A percentile compares a stretch with the other conserved stretches of the same genome.
These are phyloP conservation scores for Trapa bicornis DNA, from an alignment of 345 rosid species.

Conservation along the genomic window DNA sequence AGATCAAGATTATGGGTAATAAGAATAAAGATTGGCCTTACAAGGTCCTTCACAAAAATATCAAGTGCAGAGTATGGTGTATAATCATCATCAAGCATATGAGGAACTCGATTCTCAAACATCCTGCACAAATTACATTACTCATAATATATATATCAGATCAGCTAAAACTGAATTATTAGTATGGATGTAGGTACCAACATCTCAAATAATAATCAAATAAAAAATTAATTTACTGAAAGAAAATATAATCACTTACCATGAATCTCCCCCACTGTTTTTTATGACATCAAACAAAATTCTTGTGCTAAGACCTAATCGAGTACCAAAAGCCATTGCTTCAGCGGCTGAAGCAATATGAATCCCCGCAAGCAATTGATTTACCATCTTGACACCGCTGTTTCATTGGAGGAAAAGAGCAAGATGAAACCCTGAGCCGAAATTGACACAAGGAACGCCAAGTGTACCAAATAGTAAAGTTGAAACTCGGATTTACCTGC, in stretches of 20 bases:
- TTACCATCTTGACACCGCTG: slow-evolving; percentile 87
- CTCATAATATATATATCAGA: too few species aligned
- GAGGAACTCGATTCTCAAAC: slow-evolving; percentile 96
- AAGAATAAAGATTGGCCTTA: slow-evolving; percentile 23
- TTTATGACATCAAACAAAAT: slow-evolving; percentile 48
- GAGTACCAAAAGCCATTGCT: slow-evolving; percentile 95
- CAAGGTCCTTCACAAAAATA: slow-evolving; percentile 96
- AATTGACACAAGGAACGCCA: neutral
- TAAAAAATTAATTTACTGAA: neutral
- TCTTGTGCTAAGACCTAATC: slow-evolving; percentile 76
- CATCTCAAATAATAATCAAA: neutral
- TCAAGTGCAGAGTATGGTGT: slow-evolving; percentile 93
- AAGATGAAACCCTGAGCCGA: neutral
- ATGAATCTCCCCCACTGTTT: slow-evolving; percentile 65
- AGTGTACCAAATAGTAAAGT: neutral
- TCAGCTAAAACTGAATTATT: too few species aligned
- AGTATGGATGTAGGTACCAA: slow-evolving; percentile 1
- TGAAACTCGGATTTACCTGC: slow-evolving; percentile 40
- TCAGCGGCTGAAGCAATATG: slow-evolving; percentile 96
- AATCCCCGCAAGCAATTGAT: slow-evolving; percentile 96
- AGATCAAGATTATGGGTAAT: neutral
- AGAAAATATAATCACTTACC: slow-evolving; percentile 36
- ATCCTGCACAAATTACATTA: slow-evolving; percentile 28
- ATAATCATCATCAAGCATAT: slow-evolving; percentile 86
- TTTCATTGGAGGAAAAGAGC: slow-evolving; percentile 2